Percentiles rank a stretch among this genome's conserved stretches.
Conservation (phyloP, 73 alveolate species). For the Stentor coeruleus region DNA sequence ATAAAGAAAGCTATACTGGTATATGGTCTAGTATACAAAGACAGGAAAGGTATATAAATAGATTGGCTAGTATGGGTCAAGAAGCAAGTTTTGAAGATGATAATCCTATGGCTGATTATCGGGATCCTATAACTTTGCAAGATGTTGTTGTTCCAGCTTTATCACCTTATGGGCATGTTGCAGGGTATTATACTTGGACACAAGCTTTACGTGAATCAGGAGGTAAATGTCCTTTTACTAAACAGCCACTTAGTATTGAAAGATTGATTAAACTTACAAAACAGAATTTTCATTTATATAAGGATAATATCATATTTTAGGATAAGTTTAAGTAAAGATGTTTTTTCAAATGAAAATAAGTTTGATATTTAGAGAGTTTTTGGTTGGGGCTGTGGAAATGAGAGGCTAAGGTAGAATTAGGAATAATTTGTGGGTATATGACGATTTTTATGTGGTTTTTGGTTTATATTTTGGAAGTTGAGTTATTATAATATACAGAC, state of each 20-base stretch:
- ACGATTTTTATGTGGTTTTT: no score
- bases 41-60: background rate
- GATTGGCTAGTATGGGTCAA: background rate
- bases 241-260: background rate
- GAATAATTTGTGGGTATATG: no score
- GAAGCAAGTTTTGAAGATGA: background rate
- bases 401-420: no score
- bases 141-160: slow-evolving; percentile 3
- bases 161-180: slow-evolving; percentile 9
- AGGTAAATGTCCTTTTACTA: background rate
- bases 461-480: no score
- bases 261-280: background rate
- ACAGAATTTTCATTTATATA: background rate
- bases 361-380: no score
- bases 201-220: background rate
- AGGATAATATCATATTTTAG: background rate
- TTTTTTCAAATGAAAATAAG: no score
- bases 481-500: no score
- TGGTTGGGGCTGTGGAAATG: no score
- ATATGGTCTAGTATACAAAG: background rate
- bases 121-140: background rate
- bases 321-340: background rate
- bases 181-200: background rate
- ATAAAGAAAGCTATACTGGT: background rate
- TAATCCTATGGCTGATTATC: background rate